phyloP scores from a whole-genome alignment of 441 rosid genomes.

The Melastoma candidum region DNA sequence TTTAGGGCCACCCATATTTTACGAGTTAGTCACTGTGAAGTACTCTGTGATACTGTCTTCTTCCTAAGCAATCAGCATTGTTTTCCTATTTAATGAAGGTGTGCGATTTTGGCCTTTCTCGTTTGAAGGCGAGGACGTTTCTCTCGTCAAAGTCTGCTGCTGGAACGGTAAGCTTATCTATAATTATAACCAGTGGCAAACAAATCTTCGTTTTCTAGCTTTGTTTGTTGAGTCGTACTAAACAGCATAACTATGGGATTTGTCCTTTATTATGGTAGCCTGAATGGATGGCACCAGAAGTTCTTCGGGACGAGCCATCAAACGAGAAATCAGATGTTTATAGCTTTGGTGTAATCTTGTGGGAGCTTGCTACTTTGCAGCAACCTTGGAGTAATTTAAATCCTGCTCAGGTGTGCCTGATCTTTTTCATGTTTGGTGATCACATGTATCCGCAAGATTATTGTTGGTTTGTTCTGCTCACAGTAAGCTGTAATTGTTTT shows the following conservation, averaged over 20 bases:
- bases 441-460: neutral
- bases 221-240: constrained; percentile 1
- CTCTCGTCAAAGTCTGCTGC: constrained; percentile 98
- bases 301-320: constrained; percentile 90
- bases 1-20: constrained; percentile 1
- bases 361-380: constrained; percentile 95
- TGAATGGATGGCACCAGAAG: constrained; percentile 99
- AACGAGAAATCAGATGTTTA: constrained; percentile 95
- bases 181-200: constrained; percentile 5
- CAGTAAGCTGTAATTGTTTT: neutral
- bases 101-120: constrained; percentile 98
- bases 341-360: constrained; percentile 93
- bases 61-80: constrained; percentile 5
- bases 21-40: neutral
- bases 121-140: constrained; percentile 86
- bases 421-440: constrained; percentile 4
- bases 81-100: constrained; percentile 42
- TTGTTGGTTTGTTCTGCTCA: no score
- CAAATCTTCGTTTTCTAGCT: constrained; percentile 12
- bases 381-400: constrained; percentile 93
- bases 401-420: constrained; percentile 80
- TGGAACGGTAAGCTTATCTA: constrained; percentile 83
- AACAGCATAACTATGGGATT: constrained; percentile 5
- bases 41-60: neutral
- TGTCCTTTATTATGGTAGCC: constrained; percentile 48